Evolutionary conservation across 2,329 filamentous ascomycete species (phyloP), one percentile per base, ranked within the genome.

Genomic region (Curvularia lunata): DNA sequence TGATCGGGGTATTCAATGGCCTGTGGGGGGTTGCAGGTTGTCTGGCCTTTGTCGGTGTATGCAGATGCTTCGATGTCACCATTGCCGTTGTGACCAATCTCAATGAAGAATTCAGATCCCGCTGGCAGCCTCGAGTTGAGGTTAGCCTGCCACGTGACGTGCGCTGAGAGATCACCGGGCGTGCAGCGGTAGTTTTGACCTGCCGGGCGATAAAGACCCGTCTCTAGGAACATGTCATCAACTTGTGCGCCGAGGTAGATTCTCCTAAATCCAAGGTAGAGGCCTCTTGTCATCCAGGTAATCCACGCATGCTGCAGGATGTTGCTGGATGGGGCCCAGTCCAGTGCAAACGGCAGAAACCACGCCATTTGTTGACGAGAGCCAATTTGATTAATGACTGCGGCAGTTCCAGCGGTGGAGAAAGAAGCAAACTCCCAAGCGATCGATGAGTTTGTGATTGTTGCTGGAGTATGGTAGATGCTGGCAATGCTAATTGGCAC

Each of bases 281-380:
- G 71, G 37, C 86, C 85, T 59, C 84, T 80, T 5, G 86, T 87
- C 32, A 86, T 70, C 85, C 85, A 88, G 64, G 82, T 82, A 58
- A 88, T 87, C 80, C 83, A 87, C 10, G 85, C 79, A 72, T 88
- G 86, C 72, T 87, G 85, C 48, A 87, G 71, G 66, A 81, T 85
- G 71, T 81, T 86, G 65, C 83, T 85, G 2, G 84, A 82, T 13
- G 80, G 77, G 50, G 81, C 80, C 83, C 82, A 84, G 45, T 77
- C 76, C 6, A 81, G 79, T 46, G 82, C 82, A 61, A 84, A 86
- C 16, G 77, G 75, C 52, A 83, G 81, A 75, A 87, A 87, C 77
- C 84, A 87, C 3, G 81, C 85, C 83, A 88, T 86, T 73, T 88
- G 85, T 74, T 87, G 79, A 59, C 86, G 80, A 13, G 80, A 80